These are phyloP conservation scores for Monoraphidium neglectum DNA, from an alignment of 139 green algal species.

Conservation along the genomic window DNA sequence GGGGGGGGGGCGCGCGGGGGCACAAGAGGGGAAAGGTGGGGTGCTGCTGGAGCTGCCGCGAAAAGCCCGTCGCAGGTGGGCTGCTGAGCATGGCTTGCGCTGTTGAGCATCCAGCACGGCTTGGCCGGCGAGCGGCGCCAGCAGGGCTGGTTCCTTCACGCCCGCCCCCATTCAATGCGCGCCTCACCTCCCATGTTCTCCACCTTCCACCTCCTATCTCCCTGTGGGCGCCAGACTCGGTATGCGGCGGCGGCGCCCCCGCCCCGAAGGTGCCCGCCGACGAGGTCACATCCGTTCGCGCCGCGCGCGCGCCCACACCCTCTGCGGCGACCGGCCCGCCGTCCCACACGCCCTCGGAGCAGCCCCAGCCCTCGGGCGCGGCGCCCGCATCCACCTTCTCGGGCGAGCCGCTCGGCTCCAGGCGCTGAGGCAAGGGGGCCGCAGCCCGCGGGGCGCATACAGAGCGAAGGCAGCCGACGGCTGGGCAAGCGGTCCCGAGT, in stretches of 20 bases:
- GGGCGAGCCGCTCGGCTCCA: conserved; percentile 15
- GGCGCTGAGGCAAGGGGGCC: background rate
- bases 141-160: no score
- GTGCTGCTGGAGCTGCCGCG: no score
- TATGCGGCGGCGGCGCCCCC: conserved; percentile 18
- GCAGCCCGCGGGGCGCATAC: no score
- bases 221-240: conserved; percentile 16
- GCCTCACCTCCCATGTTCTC: no score
- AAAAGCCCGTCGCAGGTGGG: background rate
- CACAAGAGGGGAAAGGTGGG: no score
- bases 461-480: no score
- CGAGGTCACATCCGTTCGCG: conserved; percentile 27
- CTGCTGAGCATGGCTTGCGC: background rate
- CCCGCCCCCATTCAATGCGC: no score
- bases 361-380: conserved; percentile 1
- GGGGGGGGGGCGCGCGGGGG: no score
- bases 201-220: no score
- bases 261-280: conserved; percentile 1
- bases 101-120: no score
- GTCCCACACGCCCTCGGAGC: conserved; percentile 6
- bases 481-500: no score
- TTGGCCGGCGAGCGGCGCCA: no score
- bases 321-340: conserved; percentile 6
- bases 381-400: conserved; percentile 24
- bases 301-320: conserved; percentile 8